Base-by-base conservation (phyloP, 1,139 yeast species). In the Geotrichum europaeum region DNA sequence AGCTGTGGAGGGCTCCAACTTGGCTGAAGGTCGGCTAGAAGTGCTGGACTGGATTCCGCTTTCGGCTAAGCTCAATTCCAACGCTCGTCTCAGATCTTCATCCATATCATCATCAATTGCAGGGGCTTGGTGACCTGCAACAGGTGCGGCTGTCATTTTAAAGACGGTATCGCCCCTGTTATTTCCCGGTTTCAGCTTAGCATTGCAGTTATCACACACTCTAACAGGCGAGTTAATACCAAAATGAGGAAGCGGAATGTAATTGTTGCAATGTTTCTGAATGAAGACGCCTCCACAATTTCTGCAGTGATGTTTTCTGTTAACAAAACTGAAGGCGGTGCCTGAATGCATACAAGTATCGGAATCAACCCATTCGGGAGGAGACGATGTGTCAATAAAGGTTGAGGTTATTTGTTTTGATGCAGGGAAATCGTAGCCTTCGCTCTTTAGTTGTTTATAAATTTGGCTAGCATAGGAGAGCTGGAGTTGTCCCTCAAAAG, bases 351-450 rank as follows among this genome's bases (percentile, higher is more conserved):
- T 92, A 73, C 99, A 94, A 13, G 89, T 90, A 69, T 91, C 96
- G 20, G 91, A 86, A 70, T 95, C 99, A 28, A 89, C 86, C 99
- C 99, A 94, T 68, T 92, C 98, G 0, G 99, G 99, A 2, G 99
- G 97, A 4, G 94, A 92, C 64, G 86, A 88, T 1, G 97, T 83
- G 70, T 94, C 98, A 60, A 92, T 84, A 73, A 91, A 84, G 53
- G 79, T 74, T n/a, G 81, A 76, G 20, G 79, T 73, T n/a, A 79
- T 69, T 50, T 69, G 57, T n/a, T 64, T 61, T 52, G 69, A 63
- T 15, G 62, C 43, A 0, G 96, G 96, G 69, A 92, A 90, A 56
- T 79, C 77, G 66, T 82, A 84, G 0, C 90, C 95, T 51, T 69
- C 87, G 56, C 77, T 76, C 62, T 80, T 77, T 63, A 94, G 78